Evolutionary conservation across 192 early-diverging fungal genomes (phyloP), one percentile per base, ranked within the genome.

Genomic region (Entomortierella beljakovae): DNA sequence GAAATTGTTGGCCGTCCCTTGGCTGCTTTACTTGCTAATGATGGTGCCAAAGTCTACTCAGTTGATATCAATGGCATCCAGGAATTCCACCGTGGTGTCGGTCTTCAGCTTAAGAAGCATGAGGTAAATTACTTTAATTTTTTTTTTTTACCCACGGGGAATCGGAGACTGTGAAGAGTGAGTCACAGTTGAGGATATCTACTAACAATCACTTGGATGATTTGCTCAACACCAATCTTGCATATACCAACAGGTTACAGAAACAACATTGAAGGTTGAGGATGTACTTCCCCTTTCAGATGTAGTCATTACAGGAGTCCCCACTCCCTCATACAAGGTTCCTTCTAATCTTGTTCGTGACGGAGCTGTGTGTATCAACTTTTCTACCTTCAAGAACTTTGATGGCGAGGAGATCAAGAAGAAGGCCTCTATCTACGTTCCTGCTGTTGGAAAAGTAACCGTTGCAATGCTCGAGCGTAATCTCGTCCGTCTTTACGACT

Each of bases 391-490:
- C 65, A 92, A 93, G 65, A 99, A 99, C 84, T 98, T 98, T 84
- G 91, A 95, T 68, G 75, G 67, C 22, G 95, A 96, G 23, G 94
- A 95, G 51, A 89, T 99, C 66, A 94, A 94, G 80, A 89, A 94
- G n/a, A 91, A 92, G 57, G 95, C 98, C 35, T 92, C 94, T 26
- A 96, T 99, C 77, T 99, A 92, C 81, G 96, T 99, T 56, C 96
- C 96, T 0, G 90, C 92, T 6, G 94, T 99, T 13, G 98, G 98
- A 49, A 98, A 99, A 81, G 98, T 98, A 58, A 99, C 98, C 3
- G 95, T 99, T 18, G 94, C 96, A 16, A 99, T 99, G 98, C 86
- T 99, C 37, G 91, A 98, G 86, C 89, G 98, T 68, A 99, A 99
- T 79, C 82, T 99, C 49, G 79, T 98, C 43, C 89, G 98, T 31